Evolutionary conservation across 108 stramenopile species (phyloP).

Genomic region (Skeletonema costatum): DNA sequence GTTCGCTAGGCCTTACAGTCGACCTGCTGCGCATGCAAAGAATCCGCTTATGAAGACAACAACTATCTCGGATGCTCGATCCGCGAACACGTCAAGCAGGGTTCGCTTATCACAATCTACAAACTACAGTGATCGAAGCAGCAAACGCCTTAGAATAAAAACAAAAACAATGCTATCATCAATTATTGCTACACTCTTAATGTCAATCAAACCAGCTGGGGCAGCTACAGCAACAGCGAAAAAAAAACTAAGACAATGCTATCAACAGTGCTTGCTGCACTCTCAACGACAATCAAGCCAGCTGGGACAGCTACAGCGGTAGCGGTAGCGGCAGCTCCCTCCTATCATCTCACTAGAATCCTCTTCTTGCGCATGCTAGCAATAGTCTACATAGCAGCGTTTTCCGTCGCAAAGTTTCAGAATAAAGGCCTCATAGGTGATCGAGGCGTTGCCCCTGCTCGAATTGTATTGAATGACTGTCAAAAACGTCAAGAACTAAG

Average conservation of each 20-base stretch:
- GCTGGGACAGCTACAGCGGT: background rate
- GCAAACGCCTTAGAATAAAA: background rate
- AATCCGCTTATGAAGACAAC: background rate
- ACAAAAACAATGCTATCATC: background rate
- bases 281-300: background rate
- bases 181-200: background rate
- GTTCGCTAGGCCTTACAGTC: background rate
- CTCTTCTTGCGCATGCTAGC: conserved; percentile 67
- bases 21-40: background rate
- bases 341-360: conserved; percentile 57
- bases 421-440: conserved; percentile 71
- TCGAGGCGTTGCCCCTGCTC: conserved; percentile 60
- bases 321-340: background rate
- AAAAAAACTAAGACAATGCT: background rate
- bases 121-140: background rate
- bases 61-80: background rate
- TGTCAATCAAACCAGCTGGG: background rate
- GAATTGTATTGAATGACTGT: conserved; percentile 40
- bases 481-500: conserved; percentile 28
- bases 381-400: conserved; percentile 63
- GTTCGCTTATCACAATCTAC: background rate
- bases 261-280: background rate
- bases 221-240: background rate
- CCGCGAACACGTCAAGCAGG: background rate
- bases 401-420: conserved; percentile 61